A percentile compares a stretch with the other conserved stretches of the same genome.
Evolutionary conservation across 352 stramenopile genomes (phyloP).

Genomic region (Phytophthora sp.): DNA sequence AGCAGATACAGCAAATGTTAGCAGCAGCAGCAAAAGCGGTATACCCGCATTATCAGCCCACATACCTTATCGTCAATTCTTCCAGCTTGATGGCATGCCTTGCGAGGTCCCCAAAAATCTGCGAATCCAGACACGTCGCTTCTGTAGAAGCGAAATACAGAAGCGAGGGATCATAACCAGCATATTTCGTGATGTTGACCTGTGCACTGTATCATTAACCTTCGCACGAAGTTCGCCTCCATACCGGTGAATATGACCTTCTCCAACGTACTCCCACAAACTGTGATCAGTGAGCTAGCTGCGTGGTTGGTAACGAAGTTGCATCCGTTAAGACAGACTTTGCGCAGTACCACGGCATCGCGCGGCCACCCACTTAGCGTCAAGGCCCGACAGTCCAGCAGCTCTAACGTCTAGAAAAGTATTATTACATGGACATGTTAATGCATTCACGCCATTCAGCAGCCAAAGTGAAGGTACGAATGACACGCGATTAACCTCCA

Average conservation of each 20-base stretch:
- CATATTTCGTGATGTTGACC: not conserved
- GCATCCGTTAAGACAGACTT: slow-evolving; percentile 59
- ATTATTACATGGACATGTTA: too few species aligned
- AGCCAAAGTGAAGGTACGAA: slow-evolving; percentile 4
- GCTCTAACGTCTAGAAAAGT: slow-evolving; percentile 55
- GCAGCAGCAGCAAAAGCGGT: slow-evolving; percentile 1
- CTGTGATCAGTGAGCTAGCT: slow-evolving; percentile 42
- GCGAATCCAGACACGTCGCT: slow-evolving; percentile 49
- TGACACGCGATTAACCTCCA: slow-evolving; percentile 33
- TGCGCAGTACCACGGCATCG: slow-evolving; percentile 32
- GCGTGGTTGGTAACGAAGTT: slow-evolving; percentile 55
- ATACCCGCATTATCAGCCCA: not conserved
- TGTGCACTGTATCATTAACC: not conserved
- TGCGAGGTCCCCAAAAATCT: slow-evolving; percentile 47
- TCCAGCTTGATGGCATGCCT: slow-evolving; percentile 38
- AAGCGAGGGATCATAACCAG: slow-evolving; percentile 2
- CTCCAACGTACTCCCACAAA: slow-evolving; percentile 44
- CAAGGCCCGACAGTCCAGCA: slow-evolving; percentile 63
- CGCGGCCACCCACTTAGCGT: slow-evolving; percentile 52
- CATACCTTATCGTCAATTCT: slow-evolving; percentile 60
- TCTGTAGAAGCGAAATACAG: slow-evolving; percentile 34
- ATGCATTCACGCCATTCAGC: not conserved
- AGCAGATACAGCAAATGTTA: slow-evolving; percentile 3
- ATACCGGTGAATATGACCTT: slow-evolving; percentile 58
- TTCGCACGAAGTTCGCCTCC: not conserved